A percentile compares a stretch with the other conserved stretches of the same genome.
phyloP scores from a whole-genome alignment of 2,329 filamentous ascomycete genomes.

The Apiospora aurea region DNA sequence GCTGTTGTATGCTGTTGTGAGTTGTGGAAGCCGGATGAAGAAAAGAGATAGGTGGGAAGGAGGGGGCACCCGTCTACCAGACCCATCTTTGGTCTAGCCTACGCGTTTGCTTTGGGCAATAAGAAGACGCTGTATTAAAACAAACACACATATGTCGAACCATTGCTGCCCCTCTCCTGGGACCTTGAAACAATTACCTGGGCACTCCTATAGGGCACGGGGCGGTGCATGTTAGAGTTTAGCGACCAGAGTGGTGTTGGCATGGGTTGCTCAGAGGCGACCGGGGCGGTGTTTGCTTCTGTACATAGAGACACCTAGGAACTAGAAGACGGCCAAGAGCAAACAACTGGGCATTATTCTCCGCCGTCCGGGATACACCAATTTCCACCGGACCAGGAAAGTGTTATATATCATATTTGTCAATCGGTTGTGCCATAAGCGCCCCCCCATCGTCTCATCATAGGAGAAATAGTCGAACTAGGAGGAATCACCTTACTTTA shows the following conservation, averaged over 20 bases:
- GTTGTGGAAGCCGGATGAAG: not conserved
- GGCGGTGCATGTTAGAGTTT: not conserved
- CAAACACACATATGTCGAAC: no score
- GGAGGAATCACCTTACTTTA: not conserved
- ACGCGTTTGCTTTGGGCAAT: not conserved
- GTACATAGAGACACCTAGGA: not conserved
- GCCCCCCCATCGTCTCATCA: no score
- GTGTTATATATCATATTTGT: not conserved
- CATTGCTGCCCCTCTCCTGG: no score
- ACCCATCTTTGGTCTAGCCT: no score
- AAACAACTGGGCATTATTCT: not conserved
- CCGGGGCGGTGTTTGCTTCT: not conserved
- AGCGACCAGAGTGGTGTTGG: not conserved
- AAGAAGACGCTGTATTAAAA: not conserved
- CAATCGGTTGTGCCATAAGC: not conserved
- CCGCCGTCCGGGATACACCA: not conserved
- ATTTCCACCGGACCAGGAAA: not conserved
- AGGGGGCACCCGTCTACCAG: no score
- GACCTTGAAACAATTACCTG: not conserved
- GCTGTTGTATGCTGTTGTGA: not conserved
- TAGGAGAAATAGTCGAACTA: no score
- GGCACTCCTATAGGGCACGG: no score
- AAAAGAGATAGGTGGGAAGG: not conserved
- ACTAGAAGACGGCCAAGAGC: not conserved
- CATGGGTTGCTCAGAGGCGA: not conserved